Percentiles rank a stretch among this genome's conserved stretches.
phyloP scores from a whole-genome alignment of 202 grass and related monocot genomes.

The Digitaria exilis region DNA sequence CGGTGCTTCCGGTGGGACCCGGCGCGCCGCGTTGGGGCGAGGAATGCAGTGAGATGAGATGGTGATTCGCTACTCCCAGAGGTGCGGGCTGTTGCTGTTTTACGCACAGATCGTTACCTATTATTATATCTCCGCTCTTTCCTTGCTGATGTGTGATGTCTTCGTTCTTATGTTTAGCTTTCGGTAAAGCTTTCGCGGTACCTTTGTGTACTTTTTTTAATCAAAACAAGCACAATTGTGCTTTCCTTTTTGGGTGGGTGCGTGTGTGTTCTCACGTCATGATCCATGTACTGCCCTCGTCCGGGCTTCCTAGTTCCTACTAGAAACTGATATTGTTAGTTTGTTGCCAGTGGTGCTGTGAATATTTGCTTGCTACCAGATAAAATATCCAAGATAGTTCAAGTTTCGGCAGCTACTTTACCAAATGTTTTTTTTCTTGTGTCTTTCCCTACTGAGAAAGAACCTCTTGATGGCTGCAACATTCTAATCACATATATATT shows the following conservation, averaged over 20 bases:
- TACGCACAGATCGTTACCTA: constrained; percentile 6
- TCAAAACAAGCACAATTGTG: not conserved
- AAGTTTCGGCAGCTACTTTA: not conserved
- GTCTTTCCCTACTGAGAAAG: not conserved
- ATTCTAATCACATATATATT: not conserved
- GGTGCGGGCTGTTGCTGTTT: constrained; percentile 31
- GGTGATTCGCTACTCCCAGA: constrained; percentile 31
- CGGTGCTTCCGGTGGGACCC: not conserved
- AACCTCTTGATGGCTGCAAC: not conserved
- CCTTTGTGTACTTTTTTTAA: not conserved
- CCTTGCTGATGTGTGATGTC: not conserved
- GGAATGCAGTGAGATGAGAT: constrained; percentile 47
- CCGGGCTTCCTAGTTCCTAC: not conserved
- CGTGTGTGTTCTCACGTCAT: constrained; percentile 10
- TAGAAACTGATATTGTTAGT: not conserved
- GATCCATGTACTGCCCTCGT: not conserved
- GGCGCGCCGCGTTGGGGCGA: constrained; percentile 4
- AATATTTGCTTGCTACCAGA: not conserved
- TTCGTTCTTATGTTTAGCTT: not conserved
- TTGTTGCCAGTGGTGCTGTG: too few species aligned
- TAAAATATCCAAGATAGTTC: not conserved
- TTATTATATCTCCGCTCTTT: not conserved
- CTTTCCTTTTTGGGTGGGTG: constrained; percentile 9
- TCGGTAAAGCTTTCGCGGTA: not conserved
- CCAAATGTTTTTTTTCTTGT: constrained; percentile 3